phyloP scores from a whole-genome alignment of 2,329 filamentous ascomycete species.

The Aspergillus nomiae region DNA sequence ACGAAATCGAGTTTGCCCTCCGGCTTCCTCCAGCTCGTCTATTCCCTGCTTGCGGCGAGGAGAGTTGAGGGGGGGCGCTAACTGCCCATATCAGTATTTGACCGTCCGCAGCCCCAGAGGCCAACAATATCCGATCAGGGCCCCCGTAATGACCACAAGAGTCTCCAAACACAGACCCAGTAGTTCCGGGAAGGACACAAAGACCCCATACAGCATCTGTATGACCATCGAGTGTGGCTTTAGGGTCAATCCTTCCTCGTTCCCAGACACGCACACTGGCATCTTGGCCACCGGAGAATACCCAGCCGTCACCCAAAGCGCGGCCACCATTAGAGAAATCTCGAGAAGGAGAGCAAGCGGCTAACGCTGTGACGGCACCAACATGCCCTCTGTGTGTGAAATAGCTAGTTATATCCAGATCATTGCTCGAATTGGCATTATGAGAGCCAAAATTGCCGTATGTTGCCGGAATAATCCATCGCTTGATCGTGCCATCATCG shows the following conservation, averaged over 20 bases:
- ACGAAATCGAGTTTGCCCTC: slow-evolving; percentile 89
- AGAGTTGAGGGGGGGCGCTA: slow-evolving; percentile 82
- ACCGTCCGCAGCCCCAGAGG: slow-evolving; percentile 87
- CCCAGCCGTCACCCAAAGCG: slow-evolving; percentile 91
- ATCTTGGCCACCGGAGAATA: slow-evolving; percentile 96
- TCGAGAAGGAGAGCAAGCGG: slow-evolving; percentile 82
- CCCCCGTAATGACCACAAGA: slow-evolving; percentile 73
- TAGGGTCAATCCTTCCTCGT: slow-evolving; percentile 88
- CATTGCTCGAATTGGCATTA: slow-evolving; percentile 62
- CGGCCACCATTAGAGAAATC: slow-evolving; percentile 88
- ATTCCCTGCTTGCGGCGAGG: slow-evolving; percentile 74
- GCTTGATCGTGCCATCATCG: slow-evolving; percentile 93
- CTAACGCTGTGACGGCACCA: slow-evolving; percentile 84
- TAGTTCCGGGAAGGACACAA: slow-evolving; percentile 83
- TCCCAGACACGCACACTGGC: slow-evolving; percentile 94
- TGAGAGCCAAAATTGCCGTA: slow-evolving; percentile 64
- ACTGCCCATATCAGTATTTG: slow-evolving; percentile 93
- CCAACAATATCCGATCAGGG: slow-evolving; percentile 84
- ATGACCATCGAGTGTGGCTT: slow-evolving; percentile 90
- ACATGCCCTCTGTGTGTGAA: slow-evolving; percentile 94
- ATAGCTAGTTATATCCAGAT: slow-evolving; percentile 88
- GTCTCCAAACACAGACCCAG: slow-evolving; percentile 76
- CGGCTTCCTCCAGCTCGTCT: slow-evolving; percentile 75
- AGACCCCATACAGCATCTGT: slow-evolving; percentile 96
- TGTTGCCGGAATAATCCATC: slow-evolving; percentile 88